These are phyloP conservation scores for Borovskyia barvae DNA, from an alignment of 208 protist species.

Conservation along the genomic window DNA sequence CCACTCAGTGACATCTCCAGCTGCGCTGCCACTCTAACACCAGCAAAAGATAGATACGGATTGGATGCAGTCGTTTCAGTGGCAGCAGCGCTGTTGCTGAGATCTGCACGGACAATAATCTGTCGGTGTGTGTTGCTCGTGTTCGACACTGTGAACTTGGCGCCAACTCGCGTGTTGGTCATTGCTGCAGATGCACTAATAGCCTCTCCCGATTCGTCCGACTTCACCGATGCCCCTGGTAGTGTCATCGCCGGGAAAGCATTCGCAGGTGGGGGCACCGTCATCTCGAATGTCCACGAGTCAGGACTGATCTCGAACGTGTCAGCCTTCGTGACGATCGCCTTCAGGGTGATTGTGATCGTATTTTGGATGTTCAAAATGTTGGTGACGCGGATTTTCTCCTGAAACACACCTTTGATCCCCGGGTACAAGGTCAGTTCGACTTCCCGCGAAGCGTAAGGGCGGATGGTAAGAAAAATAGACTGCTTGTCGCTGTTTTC, in stretches of 20 bases:
- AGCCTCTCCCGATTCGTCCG: background rate
- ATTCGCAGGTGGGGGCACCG: conserved; percentile 42
- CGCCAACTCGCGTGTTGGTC: conserved; percentile 38
- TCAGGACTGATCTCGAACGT: conserved; percentile 87
- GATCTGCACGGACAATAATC: conserved; percentile 55
- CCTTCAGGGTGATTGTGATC: conserved; percentile 73
- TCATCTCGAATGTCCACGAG: conserved; percentile 74
- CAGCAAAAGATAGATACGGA: conserved; percentile 59
- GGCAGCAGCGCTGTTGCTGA: conserved; percentile 15
- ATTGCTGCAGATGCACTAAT: conserved; percentile 1
- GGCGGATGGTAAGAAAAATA: conserved; percentile 67
- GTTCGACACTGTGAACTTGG: conserved; percentile 73
- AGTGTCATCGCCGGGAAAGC: conserved; percentile 4
- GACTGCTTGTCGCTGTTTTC: conserved; percentile 66
- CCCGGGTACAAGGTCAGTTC: conserved; percentile 80
- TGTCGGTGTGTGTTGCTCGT: conserved; percentile 66
- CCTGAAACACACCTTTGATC: conserved; percentile 80
- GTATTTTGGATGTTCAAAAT: conserved; percentile 68
- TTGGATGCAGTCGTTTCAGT: conserved; percentile 14
- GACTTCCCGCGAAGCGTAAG: conserved; percentile 78
- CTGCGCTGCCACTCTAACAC: conserved; percentile 68
- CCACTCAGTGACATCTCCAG: conserved; percentile 71
- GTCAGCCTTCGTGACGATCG: conserved; percentile 79
- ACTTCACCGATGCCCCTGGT: background rate
- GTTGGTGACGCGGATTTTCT: conserved; percentile 74